phyloP scores from a whole-genome alignment of 768 basidiomycete species.

The Paxillus ammoniavirescens region DNA sequence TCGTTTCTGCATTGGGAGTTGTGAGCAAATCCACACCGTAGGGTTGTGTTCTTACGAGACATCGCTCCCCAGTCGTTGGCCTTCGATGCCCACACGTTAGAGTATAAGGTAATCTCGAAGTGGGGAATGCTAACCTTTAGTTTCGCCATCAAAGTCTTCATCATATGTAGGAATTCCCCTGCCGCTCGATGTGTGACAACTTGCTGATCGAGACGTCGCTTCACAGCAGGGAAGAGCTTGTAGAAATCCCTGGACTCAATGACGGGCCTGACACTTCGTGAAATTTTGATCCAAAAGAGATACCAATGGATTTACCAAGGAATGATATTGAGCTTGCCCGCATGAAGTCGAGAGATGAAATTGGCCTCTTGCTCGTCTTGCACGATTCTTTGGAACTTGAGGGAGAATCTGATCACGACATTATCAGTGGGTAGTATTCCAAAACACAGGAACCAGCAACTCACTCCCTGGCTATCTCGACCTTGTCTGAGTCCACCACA shows the following conservation, averaged over 20 bases:
- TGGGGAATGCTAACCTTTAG: conserved; percentile 43
- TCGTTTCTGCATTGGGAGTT: conserved; percentile 37
- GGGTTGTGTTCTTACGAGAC: conserved; percentile 45
- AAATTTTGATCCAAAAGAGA: neutral
- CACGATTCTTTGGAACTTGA: conserved; percentile 63
- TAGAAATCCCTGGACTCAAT: conserved; percentile 65
- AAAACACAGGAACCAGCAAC: conserved; percentile 10
- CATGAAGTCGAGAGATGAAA: conserved; percentile 60
- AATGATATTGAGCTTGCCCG: conserved; percentile 53
- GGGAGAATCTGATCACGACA: conserved; percentile 40
- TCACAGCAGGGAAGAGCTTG: conserved; percentile 47
- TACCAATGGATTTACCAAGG: conserved; percentile 42
- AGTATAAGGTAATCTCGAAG: neutral
- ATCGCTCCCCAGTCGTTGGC: conserved; percentile 65
- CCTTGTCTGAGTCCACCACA: conserved; percentile 59
- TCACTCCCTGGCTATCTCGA: conserved; percentile 58
- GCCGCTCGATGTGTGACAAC: conserved; percentile 47
- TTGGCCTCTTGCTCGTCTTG: conserved; percentile 59
- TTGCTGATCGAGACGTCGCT: conserved; percentile 48
- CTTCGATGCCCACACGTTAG: conserved; percentile 27
- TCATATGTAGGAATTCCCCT: conserved; percentile 51
- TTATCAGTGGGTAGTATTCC: neutral
- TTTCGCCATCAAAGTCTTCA: conserved; percentile 69
- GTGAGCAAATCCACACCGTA: neutral
- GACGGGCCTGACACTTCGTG: conserved; percentile 39